Base-by-base conservation (phyloP, 169 alveolate species). In the Plasmodium vinckei region DNA sequence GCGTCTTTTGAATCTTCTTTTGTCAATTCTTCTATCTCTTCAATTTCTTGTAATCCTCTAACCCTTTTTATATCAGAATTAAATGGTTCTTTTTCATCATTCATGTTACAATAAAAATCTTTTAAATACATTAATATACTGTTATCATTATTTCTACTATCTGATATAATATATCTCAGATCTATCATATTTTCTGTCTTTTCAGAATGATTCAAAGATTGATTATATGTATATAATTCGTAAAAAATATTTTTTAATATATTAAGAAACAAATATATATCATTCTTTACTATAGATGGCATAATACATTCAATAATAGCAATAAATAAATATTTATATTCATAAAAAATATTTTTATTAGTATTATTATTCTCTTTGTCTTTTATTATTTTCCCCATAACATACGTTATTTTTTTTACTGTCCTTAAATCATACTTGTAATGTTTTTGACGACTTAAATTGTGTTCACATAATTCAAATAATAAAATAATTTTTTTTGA, bases 351-450 rank as follows among this genome's bases (percentile, higher is more conserved):
- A 60, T 54, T 82, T 15, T 57, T 17, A 25, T 67, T 27, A 17
- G 23, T 33, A 39, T 21, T 57, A 17, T 57, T 21, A 25, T 72
- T 57, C 5, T 25, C 57, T 42, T 75, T 64, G 17, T 54, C 90
- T 12, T 12, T 82, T 10, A 54, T 82, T 6, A 82, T 89, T 64
- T 96, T 97, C 63, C 99, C 99, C 46, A 99, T 98, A 46, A 95
- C 92, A 59, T 94, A 96, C 10, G 98, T 94, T 17, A 98, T 98
- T 59, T 97, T 93, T 93, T 98, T 98, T 70, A 98, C 95, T 1
- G 99, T 99, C 69, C 99, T 95, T 21, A 99, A 93, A 27, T 99
- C 99, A 77, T 98, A 99, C 92, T 99, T 99, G 92, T 98, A 99
- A 88, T 98, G 99, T 33, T 98, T 98, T 89, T 98, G 99, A 19